These are phyloP conservation scores for Ophiocordyceps camponoti-saundersi DNA, from an alignment of 2,329 filamentous ascomycete species.

Conservation along the genomic window DNA sequence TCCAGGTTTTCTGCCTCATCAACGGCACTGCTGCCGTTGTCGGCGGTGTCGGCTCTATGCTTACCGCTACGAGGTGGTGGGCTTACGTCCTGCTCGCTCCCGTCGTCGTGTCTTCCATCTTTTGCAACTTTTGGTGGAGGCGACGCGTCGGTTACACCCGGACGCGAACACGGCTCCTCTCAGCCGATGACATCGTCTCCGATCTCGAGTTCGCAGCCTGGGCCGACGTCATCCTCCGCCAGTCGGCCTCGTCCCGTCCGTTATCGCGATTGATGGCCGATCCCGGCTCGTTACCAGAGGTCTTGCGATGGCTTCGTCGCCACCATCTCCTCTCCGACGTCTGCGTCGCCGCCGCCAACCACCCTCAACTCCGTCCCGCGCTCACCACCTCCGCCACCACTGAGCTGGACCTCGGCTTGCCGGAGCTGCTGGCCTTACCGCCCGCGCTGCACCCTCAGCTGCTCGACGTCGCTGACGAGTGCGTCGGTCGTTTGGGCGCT, in stretches of 20 bases:
- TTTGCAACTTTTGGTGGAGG: constrained; percentile 32
- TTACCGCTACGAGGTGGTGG: constrained; percentile 33
- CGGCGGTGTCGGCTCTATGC: constrained; percentile 29
- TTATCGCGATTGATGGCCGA: constrained; percentile 3
- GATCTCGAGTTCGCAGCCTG: constrained; percentile 7
- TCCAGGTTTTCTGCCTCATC: constrained; percentile 25
- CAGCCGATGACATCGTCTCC: constrained; percentile 2
- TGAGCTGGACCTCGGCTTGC: constrained; percentile 3
- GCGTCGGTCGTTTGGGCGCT: constrained; percentile 2
- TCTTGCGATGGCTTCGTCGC: constrained; percentile 4
- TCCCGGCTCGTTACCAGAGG: constrained; percentile 2
- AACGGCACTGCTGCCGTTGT: constrained; percentile 28
- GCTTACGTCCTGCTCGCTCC: constrained; percentile 33
- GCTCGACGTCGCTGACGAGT: constrained; percentile 4
- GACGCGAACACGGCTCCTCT: constrained; percentile 13
- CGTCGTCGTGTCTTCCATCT: constrained; percentile 26
- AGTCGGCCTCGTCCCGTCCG: not conserved
- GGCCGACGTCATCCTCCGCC: constrained; percentile 2
- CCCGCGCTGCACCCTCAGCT: constrained; percentile 2
- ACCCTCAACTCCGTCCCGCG: constrained; percentile 1
- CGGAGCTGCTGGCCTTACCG: constrained; percentile 5
- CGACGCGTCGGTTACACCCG: constrained; percentile 23
- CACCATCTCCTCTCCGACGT: constrained; percentile 5
- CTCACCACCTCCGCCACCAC: constrained; percentile 1
- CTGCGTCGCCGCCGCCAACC: constrained; percentile 2